Evolutionary conservation across 352 stramenopile species (phyloP).

Genomic region (Pythium periplocum): DNA sequence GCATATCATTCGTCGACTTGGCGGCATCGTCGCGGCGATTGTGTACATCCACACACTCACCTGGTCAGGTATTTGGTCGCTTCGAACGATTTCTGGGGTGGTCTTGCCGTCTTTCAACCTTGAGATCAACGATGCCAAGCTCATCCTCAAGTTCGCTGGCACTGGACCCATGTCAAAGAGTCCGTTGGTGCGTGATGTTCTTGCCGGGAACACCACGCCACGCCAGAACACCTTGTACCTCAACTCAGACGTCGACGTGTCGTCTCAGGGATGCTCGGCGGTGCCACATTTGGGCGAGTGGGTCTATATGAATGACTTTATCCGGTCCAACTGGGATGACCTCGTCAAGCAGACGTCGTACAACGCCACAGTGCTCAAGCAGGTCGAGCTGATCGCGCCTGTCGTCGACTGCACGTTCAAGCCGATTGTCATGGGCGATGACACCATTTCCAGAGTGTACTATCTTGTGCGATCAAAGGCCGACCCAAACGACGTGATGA

Average conservation of each 20-base stretch:
- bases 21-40: too few relatives aligned
- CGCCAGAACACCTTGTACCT: slow-evolving; percentile 31
- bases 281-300: not conserved
- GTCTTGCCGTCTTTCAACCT: too few relatives aligned
- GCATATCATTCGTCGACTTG: too few relatives aligned
- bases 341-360: slow-evolving; percentile 26
- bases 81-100: too few relatives aligned
- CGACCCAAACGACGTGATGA: slow-evolving; percentile 11
- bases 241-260: slow-evolving; percentile 5
- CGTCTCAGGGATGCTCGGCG: slow-evolving; percentile 15
- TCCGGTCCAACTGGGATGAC: slow-evolving; percentile 20
- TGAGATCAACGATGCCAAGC: not conserved
- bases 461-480: slow-evolving; percentile 14
- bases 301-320: slow-evolving; percentile 29
- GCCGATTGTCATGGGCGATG: slow-evolving; percentile 12
- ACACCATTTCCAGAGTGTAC: slow-evolving; percentile 3
- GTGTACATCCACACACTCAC: too few relatives aligned
- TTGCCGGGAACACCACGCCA: slow-evolving; percentile 25
- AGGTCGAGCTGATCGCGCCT: slow-evolving; percentile 33
- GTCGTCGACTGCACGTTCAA: slow-evolving; percentile 37
- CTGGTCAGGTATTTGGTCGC: too few relatives aligned
- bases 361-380: slow-evolving; percentile 23
- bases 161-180: not conserved
- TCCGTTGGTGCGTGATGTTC: slow-evolving; percentile 14
- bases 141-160: not conserved